Base-by-base conservation (phyloP, 352 stramenopile species). In the Halophytophthora polymorphica region DNA sequence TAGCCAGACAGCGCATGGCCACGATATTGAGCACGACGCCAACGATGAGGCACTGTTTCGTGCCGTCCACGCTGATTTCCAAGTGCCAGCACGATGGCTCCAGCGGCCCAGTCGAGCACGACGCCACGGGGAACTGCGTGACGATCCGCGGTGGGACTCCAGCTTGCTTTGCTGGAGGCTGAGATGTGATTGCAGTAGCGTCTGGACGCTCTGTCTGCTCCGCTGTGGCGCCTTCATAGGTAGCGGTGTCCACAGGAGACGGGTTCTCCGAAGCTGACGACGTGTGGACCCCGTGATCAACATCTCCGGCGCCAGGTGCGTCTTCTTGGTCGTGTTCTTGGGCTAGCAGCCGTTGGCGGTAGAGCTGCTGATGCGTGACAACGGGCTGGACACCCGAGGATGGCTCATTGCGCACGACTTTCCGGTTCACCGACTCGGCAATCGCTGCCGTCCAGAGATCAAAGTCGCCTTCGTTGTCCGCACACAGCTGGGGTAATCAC, bases 21-120 rank as follows among this genome's bases (percentile, higher is more conserved):
- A 87, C 64, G 12, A 88, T 88, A 50, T 90, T 90, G 17, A 90
- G 56, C 61, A 90, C 76, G 35, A 90, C 87, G 21, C 80, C 75
- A 3, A 86, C 61, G 50, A 90, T 90, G 23, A 88, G 54, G 41
- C 77, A 90, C 49, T 83, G 75, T 50, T 90, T 86, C 22, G 65
- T 77, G 11, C 80, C 80, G 43, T 88, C 77, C 2, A 88, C 53
- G 0, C 66, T 64, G 38, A 90, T 25, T 17, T 88, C 54, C 2
- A 90, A 58, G 34, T 71, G 54, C 75, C 77, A 90, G 8, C 56
- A 64, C 3, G 71, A 79, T 41, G 54, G 37, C 15, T 44, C 29
- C 14, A 59, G 18, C 42, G 51, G 11, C 54, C 52, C 21, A 39
- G 53, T 38, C 46, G 37, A n/a, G 41, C 79, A 48, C 18, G 50